phyloP scores from a whole-genome alignment of 2,329 filamentous ascomycete genomes.

The Chalaropsis ovoidea region DNA sequence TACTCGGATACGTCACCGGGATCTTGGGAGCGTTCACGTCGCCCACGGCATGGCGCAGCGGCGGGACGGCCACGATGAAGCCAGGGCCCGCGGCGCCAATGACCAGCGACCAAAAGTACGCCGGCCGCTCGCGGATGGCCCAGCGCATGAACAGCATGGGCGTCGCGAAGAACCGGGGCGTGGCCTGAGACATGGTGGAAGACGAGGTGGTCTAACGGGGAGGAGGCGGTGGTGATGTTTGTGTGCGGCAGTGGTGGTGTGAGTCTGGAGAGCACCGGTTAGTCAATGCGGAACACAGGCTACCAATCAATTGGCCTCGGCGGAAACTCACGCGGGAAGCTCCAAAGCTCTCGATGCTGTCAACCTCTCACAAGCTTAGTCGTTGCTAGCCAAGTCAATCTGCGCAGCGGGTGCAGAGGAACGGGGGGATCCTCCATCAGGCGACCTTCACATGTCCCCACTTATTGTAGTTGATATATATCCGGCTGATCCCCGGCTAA shows the following conservation, averaged over 20 bases:
- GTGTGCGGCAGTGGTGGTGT: background rate
- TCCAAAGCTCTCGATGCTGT: slow-evolving; percentile 3
- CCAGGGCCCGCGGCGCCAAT: slow-evolving; percentile 65
- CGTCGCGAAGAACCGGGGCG: slow-evolving; percentile 72
- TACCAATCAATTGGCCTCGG: background rate
- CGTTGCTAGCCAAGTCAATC: background rate
- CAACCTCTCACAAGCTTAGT: background rate
- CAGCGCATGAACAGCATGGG: slow-evolving; percentile 81
- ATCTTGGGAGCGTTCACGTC: slow-evolving; percentile 62
- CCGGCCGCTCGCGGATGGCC: slow-evolving; percentile 78
- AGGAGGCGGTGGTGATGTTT: background rate
- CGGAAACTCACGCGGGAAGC: background rate
- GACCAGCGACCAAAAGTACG: slow-evolving; percentile 77
- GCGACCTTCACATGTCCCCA: background rate
- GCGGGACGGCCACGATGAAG: slow-evolving; percentile 59
- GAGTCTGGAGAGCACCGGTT: background rate
- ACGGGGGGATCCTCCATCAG: background rate
- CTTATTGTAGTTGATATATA: background rate
- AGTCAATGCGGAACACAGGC: background rate
- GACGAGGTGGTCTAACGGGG: background rate
- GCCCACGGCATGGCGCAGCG: slow-evolving; percentile 60
- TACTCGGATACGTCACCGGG: slow-evolving; percentile 88
- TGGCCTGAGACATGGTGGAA: slow-evolving; percentile 46
- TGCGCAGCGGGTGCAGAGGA: background rate
- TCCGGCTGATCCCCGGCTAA: background rate